A percentile compares a stretch with the other conserved stretches of the same genome.
Evolutionary conservation across 202 grass and related monocot species (phyloP).

Genomic region (Zizania palustris): DNA sequence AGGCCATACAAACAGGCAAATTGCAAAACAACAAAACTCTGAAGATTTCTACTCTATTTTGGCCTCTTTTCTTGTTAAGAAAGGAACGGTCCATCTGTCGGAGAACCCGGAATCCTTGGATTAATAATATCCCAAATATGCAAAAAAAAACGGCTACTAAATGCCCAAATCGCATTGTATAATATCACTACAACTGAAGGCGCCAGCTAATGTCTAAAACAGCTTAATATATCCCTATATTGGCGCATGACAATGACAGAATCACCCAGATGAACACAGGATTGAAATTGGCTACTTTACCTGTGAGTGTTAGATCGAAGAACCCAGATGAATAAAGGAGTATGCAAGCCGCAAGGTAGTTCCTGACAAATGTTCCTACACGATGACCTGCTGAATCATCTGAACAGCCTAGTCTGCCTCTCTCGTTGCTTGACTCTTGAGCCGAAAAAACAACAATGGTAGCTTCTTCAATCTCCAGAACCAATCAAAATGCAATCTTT

Average conservation of each 20-base stretch:
- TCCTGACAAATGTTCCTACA: neutral
- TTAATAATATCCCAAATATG: neutral
- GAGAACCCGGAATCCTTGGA: neutral
- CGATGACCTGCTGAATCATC: slow-evolving; percentile 17
- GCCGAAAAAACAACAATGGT: neutral
- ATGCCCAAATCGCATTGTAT: neutral
- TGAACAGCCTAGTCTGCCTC: neutral
- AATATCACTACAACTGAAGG: neutral
- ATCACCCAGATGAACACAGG: slow-evolving; percentile 12
- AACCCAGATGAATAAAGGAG: slow-evolving; percentile 9
- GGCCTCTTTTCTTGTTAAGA: neutral
- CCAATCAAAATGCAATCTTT: slow-evolving; percentile 4
- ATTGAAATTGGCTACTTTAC: neutral
- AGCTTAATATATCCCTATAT: neutral
- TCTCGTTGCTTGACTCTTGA: neutral
- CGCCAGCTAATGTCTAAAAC: neutral
- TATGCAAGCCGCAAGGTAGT: neutral
- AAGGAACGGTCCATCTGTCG: neutral
- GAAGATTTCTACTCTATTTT: slow-evolving; percentile 4
- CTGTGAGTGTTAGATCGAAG: slow-evolving; percentile 22
- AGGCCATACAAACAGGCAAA: neutral
- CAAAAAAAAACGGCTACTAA: neutral
- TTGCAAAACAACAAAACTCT: neutral
- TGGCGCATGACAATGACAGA: neutral
- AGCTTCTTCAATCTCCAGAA: slow-evolving; percentile 7